phyloP scores from a whole-genome alignment of 1,139 yeast genomes.

The Pichia kudriavzevii region DNA sequence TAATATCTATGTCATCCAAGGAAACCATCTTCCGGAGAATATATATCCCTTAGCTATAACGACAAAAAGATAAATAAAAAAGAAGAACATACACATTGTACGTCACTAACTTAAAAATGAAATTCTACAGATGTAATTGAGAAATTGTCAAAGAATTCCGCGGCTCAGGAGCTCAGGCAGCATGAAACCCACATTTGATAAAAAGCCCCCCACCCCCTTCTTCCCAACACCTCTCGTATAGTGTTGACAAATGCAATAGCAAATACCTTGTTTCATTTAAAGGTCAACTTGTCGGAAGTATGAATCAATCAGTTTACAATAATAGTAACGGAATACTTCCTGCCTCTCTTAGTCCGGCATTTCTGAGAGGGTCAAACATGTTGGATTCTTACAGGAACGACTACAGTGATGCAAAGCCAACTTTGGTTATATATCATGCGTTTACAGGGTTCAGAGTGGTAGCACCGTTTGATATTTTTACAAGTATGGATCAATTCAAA shows the following conservation, averaged over 20 bases:
- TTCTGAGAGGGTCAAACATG: conserved; percentile 6
- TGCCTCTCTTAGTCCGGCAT: conserved; percentile 3
- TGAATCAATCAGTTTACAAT: conserved; percentile 8
- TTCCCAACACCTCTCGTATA: too few species aligned
- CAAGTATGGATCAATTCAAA: conserved; percentile 38
- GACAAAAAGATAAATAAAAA: too few species aligned
- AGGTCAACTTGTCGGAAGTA: not conserved
- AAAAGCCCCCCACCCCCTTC: too few species aligned
- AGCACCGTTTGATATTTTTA: conserved; percentile 31
- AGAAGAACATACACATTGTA: too few species aligned
- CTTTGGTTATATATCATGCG: conserved; percentile 33
- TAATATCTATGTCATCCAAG: conserved; percentile 11
- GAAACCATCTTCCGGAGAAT: conserved; percentile 6
- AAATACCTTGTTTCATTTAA: not conserved
- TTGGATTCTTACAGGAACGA: conserved; percentile 3
- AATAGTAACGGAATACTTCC: conserved; percentile 5
- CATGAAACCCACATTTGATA: too few species aligned
- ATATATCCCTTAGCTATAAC: too few species aligned
- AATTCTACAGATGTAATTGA: too few species aligned
- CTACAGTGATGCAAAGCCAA: conserved; percentile 7
- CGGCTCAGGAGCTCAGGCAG: too few species aligned
- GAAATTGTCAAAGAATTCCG: too few species aligned
- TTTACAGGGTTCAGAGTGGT: conserved; percentile 32
- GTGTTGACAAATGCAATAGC: too few species aligned
- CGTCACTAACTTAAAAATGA: too few species aligned